Evolutionary conservation across 805 yeast species (phyloP).

Genomic region (Debaryomyces maramus): DNA sequence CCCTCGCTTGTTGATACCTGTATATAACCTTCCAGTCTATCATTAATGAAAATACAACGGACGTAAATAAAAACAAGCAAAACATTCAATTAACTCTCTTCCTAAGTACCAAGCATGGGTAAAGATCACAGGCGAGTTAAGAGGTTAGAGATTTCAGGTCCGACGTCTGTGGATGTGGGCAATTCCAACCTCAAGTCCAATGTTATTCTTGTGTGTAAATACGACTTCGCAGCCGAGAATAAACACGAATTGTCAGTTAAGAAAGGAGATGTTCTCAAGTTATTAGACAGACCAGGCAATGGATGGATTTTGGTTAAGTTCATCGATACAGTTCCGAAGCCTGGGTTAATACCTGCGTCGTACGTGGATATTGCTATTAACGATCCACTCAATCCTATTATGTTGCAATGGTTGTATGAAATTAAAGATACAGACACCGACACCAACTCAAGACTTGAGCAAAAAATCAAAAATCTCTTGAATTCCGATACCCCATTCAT

Average conservation of each 20-base stretch:
- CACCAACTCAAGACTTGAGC: slow-evolving; percentile 20
- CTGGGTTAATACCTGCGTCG: slow-evolving; percentile 55
- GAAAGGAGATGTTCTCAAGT: slow-evolving; percentile 53
- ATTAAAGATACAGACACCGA: neutral
- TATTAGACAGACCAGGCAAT: slow-evolving; percentile 46
- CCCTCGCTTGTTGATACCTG: too few species aligned
- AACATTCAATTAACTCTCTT: too few species aligned
- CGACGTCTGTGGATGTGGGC: neutral
- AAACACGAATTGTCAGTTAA: slow-evolving; percentile 44
- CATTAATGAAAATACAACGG: too few species aligned
- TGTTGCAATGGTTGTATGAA: slow-evolving; percentile 35
- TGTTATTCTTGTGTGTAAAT: slow-evolving; percentile 48
- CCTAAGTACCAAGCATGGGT: too few species aligned
- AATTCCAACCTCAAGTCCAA: slow-evolving; percentile 23
- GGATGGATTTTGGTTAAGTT: slow-evolving; percentile 61
- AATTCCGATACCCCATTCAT: slow-evolving; percentile 19
- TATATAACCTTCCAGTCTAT: too few species aligned
- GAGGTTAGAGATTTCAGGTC: neutral
- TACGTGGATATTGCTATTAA: slow-evolving; percentile 49
- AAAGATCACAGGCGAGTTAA: too few species aligned
- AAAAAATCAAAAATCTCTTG: slow-evolving; percentile 24
- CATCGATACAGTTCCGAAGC: slow-evolving; percentile 44
- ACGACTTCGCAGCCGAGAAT: slow-evolving; percentile 44
- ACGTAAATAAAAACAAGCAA: too few species aligned
- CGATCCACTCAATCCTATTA: slow-evolving; percentile 38